Evolutionary conservation across 768 basidiomycete genomes (phyloP).

Genomic region (Tricholoma terreum): DNA sequence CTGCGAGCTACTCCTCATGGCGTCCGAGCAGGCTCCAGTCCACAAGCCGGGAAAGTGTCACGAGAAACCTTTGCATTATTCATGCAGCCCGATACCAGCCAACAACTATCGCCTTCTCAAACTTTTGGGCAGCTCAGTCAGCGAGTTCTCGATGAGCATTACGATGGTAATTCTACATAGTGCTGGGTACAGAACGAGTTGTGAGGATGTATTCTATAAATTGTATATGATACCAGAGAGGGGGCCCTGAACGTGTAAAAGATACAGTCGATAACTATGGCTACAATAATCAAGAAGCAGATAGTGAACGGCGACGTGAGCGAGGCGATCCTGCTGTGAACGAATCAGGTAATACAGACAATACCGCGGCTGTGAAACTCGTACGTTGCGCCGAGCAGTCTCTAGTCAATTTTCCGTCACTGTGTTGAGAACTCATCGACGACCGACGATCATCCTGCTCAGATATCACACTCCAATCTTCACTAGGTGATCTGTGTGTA

Average conservation of each 20-base stretch:
- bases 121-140: slow-evolving; percentile 93
- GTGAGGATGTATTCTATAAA: slow-evolving; percentile 16
- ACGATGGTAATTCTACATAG: slow-evolving; percentile 28
- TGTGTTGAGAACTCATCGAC: slow-evolving; percentile 51
- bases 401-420: slow-evolving; percentile 26
- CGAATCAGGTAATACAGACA: slow-evolving; percentile 59
- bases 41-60: slow-evolving; percentile 47
- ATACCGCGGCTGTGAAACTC: slow-evolving; percentile 58
- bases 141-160: slow-evolving; percentile 65
- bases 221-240: slow-evolving; percentile 16
- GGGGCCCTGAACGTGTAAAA: neutral
- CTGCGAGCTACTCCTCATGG: slow-evolving; percentile 94
- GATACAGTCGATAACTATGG: slow-evolving; percentile 1
- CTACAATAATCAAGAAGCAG: slow-evolving; percentile 24
- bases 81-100: slow-evolving; percentile 85
- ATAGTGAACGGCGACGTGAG: slow-evolving; percentile 38
- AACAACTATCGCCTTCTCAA: slow-evolving; percentile 61
- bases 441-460: slow-evolving; percentile 63
- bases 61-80: slow-evolving; percentile 90
- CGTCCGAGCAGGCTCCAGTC: slow-evolving; percentile 66
- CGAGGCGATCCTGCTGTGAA: slow-evolving; percentile 41
- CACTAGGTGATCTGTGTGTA: slow-evolving; percentile 54
- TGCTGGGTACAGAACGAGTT: slow-evolving; percentile 12
- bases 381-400: slow-evolving; percentile 50
- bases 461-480: slow-evolving; percentile 88